phyloP scores from a whole-genome alignment of 371 early-diverging fungal species.

The Funneliformis caledonium region DNA sequence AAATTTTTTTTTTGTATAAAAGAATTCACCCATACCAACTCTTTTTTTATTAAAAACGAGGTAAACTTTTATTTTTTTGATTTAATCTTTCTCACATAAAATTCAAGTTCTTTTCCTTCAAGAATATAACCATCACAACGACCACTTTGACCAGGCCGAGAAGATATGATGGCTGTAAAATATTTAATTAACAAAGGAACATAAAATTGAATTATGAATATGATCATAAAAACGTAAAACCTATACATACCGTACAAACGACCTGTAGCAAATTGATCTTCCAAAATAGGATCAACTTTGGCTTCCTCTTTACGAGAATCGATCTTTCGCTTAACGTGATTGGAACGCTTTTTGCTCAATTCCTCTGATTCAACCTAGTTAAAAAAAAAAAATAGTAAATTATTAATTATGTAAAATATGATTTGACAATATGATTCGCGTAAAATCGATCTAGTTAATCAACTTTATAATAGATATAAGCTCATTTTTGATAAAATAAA shows the following conservation, averaged over 20 bases:
- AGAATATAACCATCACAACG: constrained; percentile 99
- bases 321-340: constrained; percentile 89
- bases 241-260: constrained; percentile 80
- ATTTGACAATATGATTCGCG: not conserved
- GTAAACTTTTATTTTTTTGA: constrained; percentile 59
- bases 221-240: not conserved
- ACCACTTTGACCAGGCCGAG: constrained; percentile 99
- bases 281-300: constrained; percentile 87
- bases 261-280: constrained; percentile 96
- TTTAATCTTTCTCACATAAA: constrained; percentile 95
- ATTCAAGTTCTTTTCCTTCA: constrained; percentile 98
- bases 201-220: not conserved
- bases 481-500: too few species aligned
- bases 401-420: not conserved
- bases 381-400: not conserved
- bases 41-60: not conserved
- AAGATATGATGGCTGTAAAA: constrained; percentile 79
- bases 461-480: too few species aligned
- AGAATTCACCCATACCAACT: not conserved
- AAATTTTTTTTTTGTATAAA: not conserved
- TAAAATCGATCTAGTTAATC: not conserved
- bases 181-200: not conserved
- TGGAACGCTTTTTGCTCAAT: constrained; percentile 83
- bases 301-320: constrained; percentile 81
- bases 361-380: constrained; percentile 57